phyloP scores from a whole-genome alignment of 306 rosid genomes.

The Quillaja saponaria region DNA sequence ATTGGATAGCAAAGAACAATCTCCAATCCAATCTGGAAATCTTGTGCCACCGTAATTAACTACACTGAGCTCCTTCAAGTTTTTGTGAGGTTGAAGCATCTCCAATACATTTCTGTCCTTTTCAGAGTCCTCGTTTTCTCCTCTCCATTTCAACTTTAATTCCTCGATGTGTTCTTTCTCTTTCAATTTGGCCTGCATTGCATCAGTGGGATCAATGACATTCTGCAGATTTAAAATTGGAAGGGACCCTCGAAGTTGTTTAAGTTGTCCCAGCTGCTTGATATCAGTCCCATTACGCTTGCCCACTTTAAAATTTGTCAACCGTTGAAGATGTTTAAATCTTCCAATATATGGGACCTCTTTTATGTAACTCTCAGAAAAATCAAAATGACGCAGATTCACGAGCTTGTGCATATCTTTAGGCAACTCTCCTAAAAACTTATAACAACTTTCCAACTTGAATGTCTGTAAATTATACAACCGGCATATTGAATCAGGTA shows the following conservation, averaged over 20 bases:
- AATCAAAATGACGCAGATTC: constrained; percentile 22
- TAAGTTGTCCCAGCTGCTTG: constrained; percentile 8
- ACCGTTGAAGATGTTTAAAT: constrained; percentile 5
- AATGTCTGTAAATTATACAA: constrained; percentile 35
- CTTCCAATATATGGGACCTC: not conserved
- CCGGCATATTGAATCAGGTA: constrained; percentile 28
- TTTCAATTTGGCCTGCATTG: not conserved
- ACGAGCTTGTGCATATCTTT: constrained; percentile 16
- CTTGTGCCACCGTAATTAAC: not conserved
- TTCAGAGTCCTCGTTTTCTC: not conserved
- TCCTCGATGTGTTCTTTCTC: constrained; percentile 23
- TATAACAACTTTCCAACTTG: not conserved
- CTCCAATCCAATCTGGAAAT: constrained; percentile 25
- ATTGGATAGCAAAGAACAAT: not conserved
- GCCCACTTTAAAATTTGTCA: not conserved
- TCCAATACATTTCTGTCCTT: not conserved
- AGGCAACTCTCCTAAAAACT: too few species aligned
- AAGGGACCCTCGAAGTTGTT: constrained; percentile 20
- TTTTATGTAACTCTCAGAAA: not conserved
- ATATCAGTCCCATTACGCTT: not conserved
- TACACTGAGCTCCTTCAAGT: constrained; percentile 5
- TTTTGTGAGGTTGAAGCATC: constrained; percentile 6
- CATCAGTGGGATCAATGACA: not conserved
- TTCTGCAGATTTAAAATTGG: not conserved
- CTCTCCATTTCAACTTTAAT: not conserved